Conservation (phyloP, 257 asterid genomes). For the Ilex aquifolium region DNA sequence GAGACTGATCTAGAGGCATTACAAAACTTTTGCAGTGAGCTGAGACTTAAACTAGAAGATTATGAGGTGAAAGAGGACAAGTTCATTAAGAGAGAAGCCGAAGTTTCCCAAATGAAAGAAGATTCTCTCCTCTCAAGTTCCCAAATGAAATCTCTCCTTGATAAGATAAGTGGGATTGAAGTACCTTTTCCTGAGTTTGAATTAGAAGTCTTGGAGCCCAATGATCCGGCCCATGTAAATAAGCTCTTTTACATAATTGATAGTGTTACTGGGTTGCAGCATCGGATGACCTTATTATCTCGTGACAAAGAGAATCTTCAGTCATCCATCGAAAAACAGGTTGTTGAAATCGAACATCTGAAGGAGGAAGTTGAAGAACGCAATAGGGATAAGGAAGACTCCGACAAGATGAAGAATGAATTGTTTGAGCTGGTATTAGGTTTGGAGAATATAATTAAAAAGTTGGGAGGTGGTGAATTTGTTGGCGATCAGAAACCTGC, state of each 20-base stretch:
- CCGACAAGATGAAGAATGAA: conserved; percentile 37
- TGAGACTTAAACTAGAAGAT: conserved; percentile 42
- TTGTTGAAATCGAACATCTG: conserved; percentile 51
- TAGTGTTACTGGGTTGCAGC: conserved; percentile 38
- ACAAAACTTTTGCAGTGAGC: conserved; percentile 36
- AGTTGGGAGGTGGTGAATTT: conserved; percentile 58
- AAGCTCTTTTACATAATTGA: conserved; percentile 71
- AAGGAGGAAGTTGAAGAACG: conserved; percentile 45
- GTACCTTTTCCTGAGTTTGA: conserved; percentile 37
- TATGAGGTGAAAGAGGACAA: conserved; percentile 39
- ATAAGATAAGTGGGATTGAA: conserved; percentile 55
- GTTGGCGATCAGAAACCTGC: conserved; percentile 40
- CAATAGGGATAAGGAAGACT: conserved; percentile 26
- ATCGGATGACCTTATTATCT: conserved; percentile 43
- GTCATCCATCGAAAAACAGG: conserved; percentile 51
- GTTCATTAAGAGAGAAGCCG: conserved; percentile 48
- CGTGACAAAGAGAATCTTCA: conserved; percentile 55
- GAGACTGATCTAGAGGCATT: conserved; percentile 51
- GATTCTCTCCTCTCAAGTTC: conserved; percentile 39
- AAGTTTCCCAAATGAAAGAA: not conserved
- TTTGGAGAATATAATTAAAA: conserved; percentile 48
- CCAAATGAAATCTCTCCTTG: conserved; percentile 51
- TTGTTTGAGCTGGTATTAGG: conserved; percentile 52
- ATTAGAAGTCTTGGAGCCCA: conserved; percentile 31
- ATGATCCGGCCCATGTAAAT: conserved; percentile 36